Evolutionary conservation across 1,139 yeast species (phyloP).

Genomic region (Yamadazyma taylorii): DNA sequence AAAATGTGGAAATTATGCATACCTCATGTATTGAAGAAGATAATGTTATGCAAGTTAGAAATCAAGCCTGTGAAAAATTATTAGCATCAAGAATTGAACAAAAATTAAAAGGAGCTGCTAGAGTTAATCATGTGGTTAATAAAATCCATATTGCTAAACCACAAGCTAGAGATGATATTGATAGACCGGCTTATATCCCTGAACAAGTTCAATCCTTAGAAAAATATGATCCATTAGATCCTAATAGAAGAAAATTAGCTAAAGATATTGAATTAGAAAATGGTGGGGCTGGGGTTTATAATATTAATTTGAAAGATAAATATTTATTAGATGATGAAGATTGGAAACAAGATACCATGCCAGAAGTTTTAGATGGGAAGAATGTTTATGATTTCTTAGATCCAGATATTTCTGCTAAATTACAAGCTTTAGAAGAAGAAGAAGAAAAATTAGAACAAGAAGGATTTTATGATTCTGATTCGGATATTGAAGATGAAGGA

Average conservation of each 20-base stretch:
- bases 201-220: conserved; percentile 58
- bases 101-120: conserved; percentile 89
- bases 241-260: conserved; percentile 77
- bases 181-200: conserved; percentile 80
- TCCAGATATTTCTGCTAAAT: conserved; percentile 89
- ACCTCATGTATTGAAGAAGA: conserved; percentile 94
- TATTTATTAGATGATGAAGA: conserved; percentile 91
- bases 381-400: conserved; percentile 97
- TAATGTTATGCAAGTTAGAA: conserved; percentile 93
- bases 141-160: conserved; percentile 96
- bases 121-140: conserved; percentile 86
- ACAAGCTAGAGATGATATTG: conserved; percentile 79
- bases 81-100: conserved; percentile 95
- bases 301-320: conserved; percentile 87
- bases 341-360: conserved; percentile 97
- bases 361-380: conserved; percentile 93
- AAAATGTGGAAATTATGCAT: conserved; percentile 90
- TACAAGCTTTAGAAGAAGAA: conserved; percentile 94
- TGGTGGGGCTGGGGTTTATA: conserved; percentile 98
- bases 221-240: conserved; percentile 78
- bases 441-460: conserved; percentile 91
- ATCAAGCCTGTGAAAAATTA: conserved; percentile 95
- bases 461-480: conserved; percentile 94
- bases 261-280: conserved; percentile 90
- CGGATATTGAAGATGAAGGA: conserved; percentile 65